phyloP scores from a whole-genome alignment of 2,329 filamentous ascomycete species.

The Pyricularia sp. region DNA sequence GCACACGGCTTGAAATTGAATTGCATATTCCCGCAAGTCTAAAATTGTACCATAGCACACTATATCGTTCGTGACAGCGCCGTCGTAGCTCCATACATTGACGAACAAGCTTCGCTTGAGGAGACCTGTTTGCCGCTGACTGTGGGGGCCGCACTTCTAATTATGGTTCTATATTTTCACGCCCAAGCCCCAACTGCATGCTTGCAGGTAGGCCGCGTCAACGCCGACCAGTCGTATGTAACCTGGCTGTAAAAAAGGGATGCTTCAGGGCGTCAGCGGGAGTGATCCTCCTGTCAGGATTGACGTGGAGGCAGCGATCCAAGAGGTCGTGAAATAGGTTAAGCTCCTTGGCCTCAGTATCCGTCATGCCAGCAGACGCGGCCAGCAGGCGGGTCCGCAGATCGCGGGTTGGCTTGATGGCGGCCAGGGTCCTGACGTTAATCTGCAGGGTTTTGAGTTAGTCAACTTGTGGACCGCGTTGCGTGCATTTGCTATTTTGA shows the following conservation, averaged over 20 bases:
- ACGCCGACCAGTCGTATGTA: conserved; percentile 8
- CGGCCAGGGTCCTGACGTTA: conserved; percentile 55
- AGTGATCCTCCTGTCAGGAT: conserved; percentile 86
- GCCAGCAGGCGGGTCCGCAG: conserved; percentile 71
- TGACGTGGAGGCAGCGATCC: conserved; percentile 79
- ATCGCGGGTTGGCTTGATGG: conserved; percentile 70
- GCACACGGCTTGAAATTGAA: neutral
- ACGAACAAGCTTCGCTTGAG: neutral
- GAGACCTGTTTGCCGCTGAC: neutral
- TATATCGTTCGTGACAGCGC: neutral
- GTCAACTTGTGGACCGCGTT: neutral
- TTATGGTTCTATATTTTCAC: neutral
- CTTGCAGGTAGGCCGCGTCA: neutral
- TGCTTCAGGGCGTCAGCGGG: conserved; percentile 80
- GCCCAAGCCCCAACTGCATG: neutral
- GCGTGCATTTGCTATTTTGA: conserved; percentile 1
- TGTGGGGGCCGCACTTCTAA: neutral
- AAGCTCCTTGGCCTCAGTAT: conserved; percentile 67
- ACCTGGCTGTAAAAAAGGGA: conserved; percentile 62
- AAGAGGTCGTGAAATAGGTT: conserved; percentile 79
- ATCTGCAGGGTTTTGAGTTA: conserved; percentile 36
- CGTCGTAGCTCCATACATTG: neutral
- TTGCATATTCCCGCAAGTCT: neutral
- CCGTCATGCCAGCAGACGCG: conserved; percentile 63
- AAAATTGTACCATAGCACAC: neutral